Conservation (phyloP, 768 basidiomycete genomes). For the Agrocybe praecox region DNA sequence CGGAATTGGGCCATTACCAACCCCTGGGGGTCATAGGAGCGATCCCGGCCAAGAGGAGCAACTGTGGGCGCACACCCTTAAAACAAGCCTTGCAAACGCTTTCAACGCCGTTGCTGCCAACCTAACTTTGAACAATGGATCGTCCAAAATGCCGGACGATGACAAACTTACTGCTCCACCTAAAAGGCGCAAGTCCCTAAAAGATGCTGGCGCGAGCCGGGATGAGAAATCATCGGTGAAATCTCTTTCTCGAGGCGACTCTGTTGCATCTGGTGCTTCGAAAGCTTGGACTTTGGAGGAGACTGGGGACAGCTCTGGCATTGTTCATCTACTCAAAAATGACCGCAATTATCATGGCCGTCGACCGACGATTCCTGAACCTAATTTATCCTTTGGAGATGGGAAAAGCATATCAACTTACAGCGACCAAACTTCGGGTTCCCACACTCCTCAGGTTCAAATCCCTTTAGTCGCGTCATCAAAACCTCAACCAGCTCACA, state of each 20-base stretch:
- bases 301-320: constrained; percentile 36
- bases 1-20: constrained; percentile 23
- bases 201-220: not conserved
- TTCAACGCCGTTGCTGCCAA: constrained; percentile 52
- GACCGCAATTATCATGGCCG: constrained; percentile 1
- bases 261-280: constrained; percentile 21
- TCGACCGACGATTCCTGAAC: constrained; percentile 5
- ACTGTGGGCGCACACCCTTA: constrained; percentile 20
- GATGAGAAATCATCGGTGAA: constrained; percentile 5
- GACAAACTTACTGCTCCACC: constrained; percentile 27
- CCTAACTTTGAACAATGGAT: constrained; percentile 20
- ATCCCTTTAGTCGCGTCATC: constrained; percentile 17
- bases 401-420: constrained; percentile 13
- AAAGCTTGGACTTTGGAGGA: constrained; percentile 43
- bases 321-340: constrained; percentile 35
- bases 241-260: constrained; percentile 2
- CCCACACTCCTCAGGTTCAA: not conserved
- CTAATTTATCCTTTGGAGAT: constrained; percentile 15
- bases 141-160: constrained; percentile 14
- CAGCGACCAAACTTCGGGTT: not conserved
- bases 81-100: constrained; percentile 39
- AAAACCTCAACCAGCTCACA: constrained; percentile 13
- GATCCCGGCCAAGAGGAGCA: constrained; percentile 8
- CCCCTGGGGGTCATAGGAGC: constrained; percentile 26
- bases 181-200: constrained; percentile 20